These are phyloP conservation scores for Sugiyamaella smithiae DNA, from an alignment of 805 yeast genomes.

Conservation along the genomic window DNA sequence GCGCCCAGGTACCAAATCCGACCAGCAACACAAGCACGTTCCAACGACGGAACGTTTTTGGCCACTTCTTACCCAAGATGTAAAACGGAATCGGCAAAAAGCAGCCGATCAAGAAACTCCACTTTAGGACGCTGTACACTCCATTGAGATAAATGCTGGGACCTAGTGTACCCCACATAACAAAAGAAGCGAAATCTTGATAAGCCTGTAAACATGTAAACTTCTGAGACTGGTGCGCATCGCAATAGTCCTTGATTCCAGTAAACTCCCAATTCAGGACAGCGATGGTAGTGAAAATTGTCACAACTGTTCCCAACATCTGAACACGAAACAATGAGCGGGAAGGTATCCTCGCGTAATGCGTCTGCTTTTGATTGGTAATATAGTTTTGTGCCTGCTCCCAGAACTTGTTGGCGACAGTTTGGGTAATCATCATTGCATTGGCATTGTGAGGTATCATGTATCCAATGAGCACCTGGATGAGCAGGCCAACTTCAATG, in stretches of 20 bases:
- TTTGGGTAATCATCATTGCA: constrained; percentile 29
- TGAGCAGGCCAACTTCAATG: constrained; percentile 57
- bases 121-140: constrained; percentile 43
- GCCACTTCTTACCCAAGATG: constrained; percentile 43
- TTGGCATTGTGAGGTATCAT: constrained; percentile 52
- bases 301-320: constrained; percentile 31
- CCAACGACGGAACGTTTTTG: constrained; percentile 31
- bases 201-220: constrained; percentile 39
- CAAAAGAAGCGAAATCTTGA: constrained; percentile 50
- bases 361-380: constrained; percentile 57
- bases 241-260: constrained; percentile 44
- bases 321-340: constrained; percentile 31
- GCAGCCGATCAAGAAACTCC: constrained; percentile 45
- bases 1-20: constrained; percentile 41
- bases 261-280: constrained; percentile 44
- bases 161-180: constrained; percentile 44
- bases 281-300: constrained; percentile 47
- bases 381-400: constrained; percentile 55
- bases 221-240: constrained; percentile 39
- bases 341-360: constrained; percentile 58
- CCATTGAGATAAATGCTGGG: constrained; percentile 47
- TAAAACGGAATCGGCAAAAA: constrained; percentile 31
- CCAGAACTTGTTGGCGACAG: constrained; percentile 29
- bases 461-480: constrained; percentile 63
- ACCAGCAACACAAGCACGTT: constrained; percentile 46